Base-by-base conservation (phyloP, 345 rosid species). In the Cochlearia excelsa region DNA sequence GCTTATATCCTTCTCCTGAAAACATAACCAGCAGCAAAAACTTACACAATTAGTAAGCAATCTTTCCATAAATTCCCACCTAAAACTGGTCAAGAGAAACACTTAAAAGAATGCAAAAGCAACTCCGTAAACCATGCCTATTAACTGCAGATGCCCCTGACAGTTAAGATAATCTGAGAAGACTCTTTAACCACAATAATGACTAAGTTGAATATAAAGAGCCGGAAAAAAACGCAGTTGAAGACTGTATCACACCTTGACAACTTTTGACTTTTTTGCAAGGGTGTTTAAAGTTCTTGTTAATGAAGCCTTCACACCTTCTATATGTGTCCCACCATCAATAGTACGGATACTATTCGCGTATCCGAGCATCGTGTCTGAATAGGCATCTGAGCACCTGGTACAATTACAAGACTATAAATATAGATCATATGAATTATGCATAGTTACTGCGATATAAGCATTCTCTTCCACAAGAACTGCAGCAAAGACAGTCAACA, bases 281-380 rank as follows among this genome's bases (percentile, higher is more conserved):
- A 94, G 86, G 79, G 44, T 79, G 64, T 85, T 90, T 66, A 94
- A 83, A 57, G 90, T 84, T 75, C 99, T 84, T 31, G 99, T 94
- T 70, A 94, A 65, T 34, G 99, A 84, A 63, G 88, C 82, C 75
- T 87, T 94, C 29, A 80, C 74, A 70, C 99, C 99, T 27, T 94
- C 99, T 57, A 94, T 87, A 61, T 94, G 97, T 44, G 97, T 94
- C 44, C 97, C 97, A 73, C 96, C 99, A 80, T 94, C 99, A 77
- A 87, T 63, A 34, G 96, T 94, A 3, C 95, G 90, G 59, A 90
- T 85, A 78, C 99, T 90, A 77, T 94, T 94, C 45, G 97, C 96
- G 66, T 94, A 94, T 63, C 99, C 99, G 26, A 94, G 78, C 74
- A 89, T 70, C 51, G 92, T 89, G 78, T 89, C 99, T 46, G 99